Conservation (phyloP, 495 filamentous ascomycete genomes). For the Beverwykella pulmonaria region DNA sequence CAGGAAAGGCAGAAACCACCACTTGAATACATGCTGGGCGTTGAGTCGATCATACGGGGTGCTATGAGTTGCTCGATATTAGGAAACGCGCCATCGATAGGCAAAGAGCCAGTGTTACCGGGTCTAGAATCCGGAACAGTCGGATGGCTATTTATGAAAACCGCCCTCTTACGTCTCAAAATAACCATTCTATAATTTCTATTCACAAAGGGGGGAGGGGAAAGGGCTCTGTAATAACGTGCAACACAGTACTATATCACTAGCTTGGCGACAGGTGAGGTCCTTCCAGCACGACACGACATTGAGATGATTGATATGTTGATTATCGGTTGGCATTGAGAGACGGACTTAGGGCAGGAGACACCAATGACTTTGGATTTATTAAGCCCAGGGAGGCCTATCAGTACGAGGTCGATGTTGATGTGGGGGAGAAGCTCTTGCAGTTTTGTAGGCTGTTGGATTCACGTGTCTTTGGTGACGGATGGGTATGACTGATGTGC, state of each 20-base stretch:
- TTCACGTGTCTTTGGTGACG: background rate
- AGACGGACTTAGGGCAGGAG: constrained; percentile 32
- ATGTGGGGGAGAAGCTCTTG: background rate
- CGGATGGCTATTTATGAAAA: background rate
- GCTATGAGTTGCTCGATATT: too few relatives aligned
- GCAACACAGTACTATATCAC: constrained; percentile 14
- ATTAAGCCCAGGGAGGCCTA: constrained; percentile 13
- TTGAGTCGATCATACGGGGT: background rate
- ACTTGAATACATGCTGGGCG: background rate
- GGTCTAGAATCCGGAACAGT: background rate
- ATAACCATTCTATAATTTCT: too few relatives aligned
- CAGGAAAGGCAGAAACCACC: background rate
- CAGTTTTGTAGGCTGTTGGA: background rate
- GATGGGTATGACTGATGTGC: background rate
- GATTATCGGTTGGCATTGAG: background rate
- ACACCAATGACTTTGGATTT: constrained; percentile 12
- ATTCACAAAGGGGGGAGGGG: too few relatives aligned
- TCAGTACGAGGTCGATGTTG: constrained; percentile 7
- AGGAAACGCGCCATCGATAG: too few relatives aligned
- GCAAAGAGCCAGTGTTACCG: too few relatives aligned
- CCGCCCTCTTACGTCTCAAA: background rate
- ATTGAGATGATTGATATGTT: constrained; percentile 26
- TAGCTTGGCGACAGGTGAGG: constrained; percentile 23
- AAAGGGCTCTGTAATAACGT: background rate
- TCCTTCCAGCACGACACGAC: constrained; percentile 39